Evolutionary conservation across 495 filamentous ascomycete species (phyloP).

Genomic region (Hypomontagnella monticulosa): DNA sequence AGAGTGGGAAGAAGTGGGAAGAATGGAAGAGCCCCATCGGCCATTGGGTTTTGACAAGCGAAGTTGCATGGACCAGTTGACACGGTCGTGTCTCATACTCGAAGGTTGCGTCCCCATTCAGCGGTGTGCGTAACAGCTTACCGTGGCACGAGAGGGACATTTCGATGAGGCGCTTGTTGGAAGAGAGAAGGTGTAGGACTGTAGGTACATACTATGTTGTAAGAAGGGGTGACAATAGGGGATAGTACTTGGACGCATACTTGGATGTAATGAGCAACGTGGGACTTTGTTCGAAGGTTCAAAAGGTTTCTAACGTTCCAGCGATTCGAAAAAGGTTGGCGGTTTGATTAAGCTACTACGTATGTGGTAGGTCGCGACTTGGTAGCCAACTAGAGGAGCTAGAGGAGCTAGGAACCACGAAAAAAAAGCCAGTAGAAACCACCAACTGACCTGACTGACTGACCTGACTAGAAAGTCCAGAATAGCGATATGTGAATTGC

Average conservation of each 20-base stretch:
- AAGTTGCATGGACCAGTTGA: slow-evolving; percentile 43
- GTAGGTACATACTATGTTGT: too few species aligned
- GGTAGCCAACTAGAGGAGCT: too few species aligned
- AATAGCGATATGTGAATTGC: slow-evolving; percentile 7
- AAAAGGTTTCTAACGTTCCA: not conserved
- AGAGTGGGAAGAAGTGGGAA: slow-evolving; percentile 20
- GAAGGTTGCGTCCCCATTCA: slow-evolving; percentile 23
- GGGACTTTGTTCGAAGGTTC: slow-evolving; percentile 20
- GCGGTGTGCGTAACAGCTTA: slow-evolving; percentile 38
- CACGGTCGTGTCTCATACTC: slow-evolving; percentile 27
- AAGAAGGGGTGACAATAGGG: not conserved
- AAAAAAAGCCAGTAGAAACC: too few species aligned
- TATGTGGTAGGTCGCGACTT: slow-evolving; percentile 23
- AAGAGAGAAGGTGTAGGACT: slow-evolving; percentile 10
- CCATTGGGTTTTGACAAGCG: slow-evolving; percentile 47
- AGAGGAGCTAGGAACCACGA: too few species aligned
- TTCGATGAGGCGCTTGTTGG: slow-evolving; percentile 1
- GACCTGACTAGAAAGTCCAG: not conserved
- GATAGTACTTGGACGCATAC: slow-evolving; percentile 12
- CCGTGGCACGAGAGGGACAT: slow-evolving; percentile 22
- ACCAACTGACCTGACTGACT: too few species aligned
- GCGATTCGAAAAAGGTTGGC: slow-evolving; percentile 6
- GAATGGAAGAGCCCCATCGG: slow-evolving; percentile 23
- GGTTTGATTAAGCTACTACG: slow-evolving; percentile 35
- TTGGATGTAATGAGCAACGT: slow-evolving; percentile 24